These are phyloP conservation scores for Clavispora vitiphila DNA, from an alignment of 805 yeast genomes.

Conservation along the genomic window DNA sequence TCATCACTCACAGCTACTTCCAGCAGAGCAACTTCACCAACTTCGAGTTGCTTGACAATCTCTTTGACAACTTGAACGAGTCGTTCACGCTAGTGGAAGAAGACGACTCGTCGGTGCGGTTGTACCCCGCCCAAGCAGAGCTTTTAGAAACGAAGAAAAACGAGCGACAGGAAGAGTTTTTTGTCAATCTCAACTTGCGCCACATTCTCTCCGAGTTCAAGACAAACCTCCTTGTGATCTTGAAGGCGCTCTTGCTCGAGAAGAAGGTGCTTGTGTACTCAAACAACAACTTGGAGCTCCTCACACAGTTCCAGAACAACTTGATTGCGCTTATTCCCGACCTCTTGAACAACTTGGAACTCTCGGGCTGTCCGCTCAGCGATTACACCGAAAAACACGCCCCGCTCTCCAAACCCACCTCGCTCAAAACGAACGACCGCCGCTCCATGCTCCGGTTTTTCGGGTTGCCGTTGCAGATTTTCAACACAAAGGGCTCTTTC, in stretches of 20 bases:
- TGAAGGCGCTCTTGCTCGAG: constrained; percentile 77
- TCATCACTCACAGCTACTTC: constrained; percentile 83
- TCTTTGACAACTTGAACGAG: constrained; percentile 60
- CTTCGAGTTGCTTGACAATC: constrained; percentile 56
- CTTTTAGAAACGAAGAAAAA: constrained; percentile 17
- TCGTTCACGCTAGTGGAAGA: constrained; percentile 22
- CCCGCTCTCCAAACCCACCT: constrained; percentile 51
- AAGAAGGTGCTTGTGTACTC: constrained; percentile 72
- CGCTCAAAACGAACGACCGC: constrained; percentile 74
- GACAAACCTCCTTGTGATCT: constrained; percentile 54
- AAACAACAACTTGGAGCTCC: constrained; percentile 63
- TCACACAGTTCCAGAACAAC: constrained; percentile 81
- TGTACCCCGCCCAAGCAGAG: neutral
- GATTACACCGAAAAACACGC: constrained; percentile 45
- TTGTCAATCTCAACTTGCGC: constrained; percentile 67
- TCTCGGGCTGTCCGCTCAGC: constrained; percentile 74
- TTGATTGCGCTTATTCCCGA: constrained; percentile 81
- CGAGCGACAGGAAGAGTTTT: constrained; percentile 34
- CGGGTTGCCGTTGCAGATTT: constrained; percentile 84
- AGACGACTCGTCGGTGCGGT: constrained; percentile 7
- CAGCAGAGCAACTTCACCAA: constrained; percentile 75
- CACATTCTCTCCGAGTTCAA: constrained; percentile 57
- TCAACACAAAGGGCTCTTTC: constrained; percentile 74
- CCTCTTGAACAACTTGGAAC: constrained; percentile 63
- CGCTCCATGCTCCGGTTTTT: constrained; percentile 70